These are phyloP conservation scores for Gypsophila paniculata DNA, from an alignment of 179 eudicot genomes.

Conservation along the genomic window DNA sequence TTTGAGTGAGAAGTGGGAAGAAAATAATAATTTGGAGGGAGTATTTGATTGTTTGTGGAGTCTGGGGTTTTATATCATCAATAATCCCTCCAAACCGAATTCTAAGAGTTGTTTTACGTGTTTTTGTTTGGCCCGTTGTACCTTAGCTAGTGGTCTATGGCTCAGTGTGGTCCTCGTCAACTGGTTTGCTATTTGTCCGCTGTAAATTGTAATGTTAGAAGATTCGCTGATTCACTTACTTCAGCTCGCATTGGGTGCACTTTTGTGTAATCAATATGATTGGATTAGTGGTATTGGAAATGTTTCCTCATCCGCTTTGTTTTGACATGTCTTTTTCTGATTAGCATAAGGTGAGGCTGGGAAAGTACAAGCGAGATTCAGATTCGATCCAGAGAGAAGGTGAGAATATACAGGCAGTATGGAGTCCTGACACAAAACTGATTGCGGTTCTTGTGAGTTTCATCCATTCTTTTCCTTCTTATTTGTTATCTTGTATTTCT, in stretches of 20 bases:
- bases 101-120: not conserved
- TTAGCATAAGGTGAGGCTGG: constrained; percentile 89
- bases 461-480: constrained; percentile 20
- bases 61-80: not conserved
- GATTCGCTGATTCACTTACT: not conserved
- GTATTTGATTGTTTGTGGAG: not conserved
- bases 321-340: constrained; percentile 18
- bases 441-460: constrained; percentile 80
- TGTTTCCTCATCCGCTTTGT: not conserved
- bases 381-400: constrained; percentile 75
- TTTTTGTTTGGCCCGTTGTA: not conserved
- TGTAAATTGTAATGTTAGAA: not conserved
- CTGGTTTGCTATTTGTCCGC: not conserved
- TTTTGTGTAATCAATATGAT: not conserved
- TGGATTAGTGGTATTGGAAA: not conserved
- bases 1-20: no score
- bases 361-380: constrained; percentile 69
- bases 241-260: not conserved
- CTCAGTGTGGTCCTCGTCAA: not conserved
- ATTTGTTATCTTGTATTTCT: not conserved
- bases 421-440: constrained; percentile 87
- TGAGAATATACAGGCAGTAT: constrained; percentile 78
- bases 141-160: not conserved
- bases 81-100: not conserved
- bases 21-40: no score